Evolutionary conservation across 2,329 filamentous ascomycete genomes (phyloP), one percentile per base, ranked within the genome.

Genomic region (Aspergillus sp.): DNA sequence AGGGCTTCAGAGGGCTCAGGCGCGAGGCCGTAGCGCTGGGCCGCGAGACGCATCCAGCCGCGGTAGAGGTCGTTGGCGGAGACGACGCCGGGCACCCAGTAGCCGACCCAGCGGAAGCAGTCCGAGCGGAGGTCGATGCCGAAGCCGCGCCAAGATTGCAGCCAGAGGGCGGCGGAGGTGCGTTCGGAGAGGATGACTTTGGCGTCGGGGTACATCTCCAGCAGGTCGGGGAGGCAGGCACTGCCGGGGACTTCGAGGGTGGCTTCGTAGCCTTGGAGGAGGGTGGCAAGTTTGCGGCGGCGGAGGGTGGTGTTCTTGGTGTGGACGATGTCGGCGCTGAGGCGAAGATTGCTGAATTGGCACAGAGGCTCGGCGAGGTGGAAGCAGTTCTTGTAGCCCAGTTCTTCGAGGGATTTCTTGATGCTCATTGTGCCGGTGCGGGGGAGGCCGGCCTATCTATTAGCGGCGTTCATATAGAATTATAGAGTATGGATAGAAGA

Each of bases 371-470:
- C 39, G n/a, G 48, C 42, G 34, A 49, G 42, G 40, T 50, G 48
- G 40, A 50, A 45, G 42, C 42, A 48, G n/a, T 38, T 37, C 13
- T 35, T 37, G 43, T 53, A 48, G 38, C 51, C 51, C 7, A 54
- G 47, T 41, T 47, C 43, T 36, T 48, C 47, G 27, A 51, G 42
- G 36, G 51, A 50, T 19, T 41, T 33, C 39, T 50, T 47, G 40
- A 53, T 53, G 42, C 44, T 46, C 37, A 53, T 46, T 27, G 51
- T 54, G 36, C 51, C 47, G 1, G 50, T 53, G 12, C 50, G 47
- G 10, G 51, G 51, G 29, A 52, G 41, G 11, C 51, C 51, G n/a
- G 47, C 49, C 47, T 51, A 36, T n/a, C 33, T 42, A 28, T 43
- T 31, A 44, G 40, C 30, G 3, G 10, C 5, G 30, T 33, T 33